These are phyloP conservation scores for Diplodia corticola DNA, from an alignment of 2,329 filamentous ascomycete genomes.

Conservation along the genomic window DNA sequence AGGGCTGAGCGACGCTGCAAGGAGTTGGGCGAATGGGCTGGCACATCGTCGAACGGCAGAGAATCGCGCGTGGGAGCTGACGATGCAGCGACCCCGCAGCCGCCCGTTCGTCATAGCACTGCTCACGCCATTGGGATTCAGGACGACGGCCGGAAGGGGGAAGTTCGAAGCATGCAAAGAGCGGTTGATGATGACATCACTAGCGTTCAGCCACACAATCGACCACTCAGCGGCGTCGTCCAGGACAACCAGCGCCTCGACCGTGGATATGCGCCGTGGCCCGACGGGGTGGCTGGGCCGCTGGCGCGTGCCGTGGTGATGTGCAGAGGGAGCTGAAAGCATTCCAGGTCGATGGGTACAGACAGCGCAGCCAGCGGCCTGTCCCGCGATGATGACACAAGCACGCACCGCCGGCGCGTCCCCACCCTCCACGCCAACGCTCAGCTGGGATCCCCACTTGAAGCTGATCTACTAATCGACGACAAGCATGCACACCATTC, in stretches of 20 bases:
- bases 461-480: constrained; percentile 7
- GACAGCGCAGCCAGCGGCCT: background rate
- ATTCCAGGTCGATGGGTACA: background rate
- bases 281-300: background rate
- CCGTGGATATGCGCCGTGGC: background rate
- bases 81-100: background rate
- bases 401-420: background rate
- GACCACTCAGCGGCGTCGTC: background rate
- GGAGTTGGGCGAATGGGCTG: background rate
- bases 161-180: background rate
- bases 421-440: background rate
- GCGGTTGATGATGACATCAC: constrained; percentile 10
- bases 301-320: background rate
- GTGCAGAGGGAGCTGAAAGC: background rate
- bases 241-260: background rate
- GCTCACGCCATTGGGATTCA: background rate
- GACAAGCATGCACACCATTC: background rate
- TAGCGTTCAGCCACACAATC: background rate
- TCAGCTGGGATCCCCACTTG: background rate
- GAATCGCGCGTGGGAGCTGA: background rate
- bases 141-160: background rate
- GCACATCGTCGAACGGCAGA: background rate
- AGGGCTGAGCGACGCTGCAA: background rate
- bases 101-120: background rate
- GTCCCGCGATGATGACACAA: constrained; percentile 2